A percentile compares a stretch with the other conserved stretches of the same genome.
These are phyloP conservation scores for Actinomortierella ambigua DNA, from an alignment of 371 early-diverging fungal species.

Conservation along the genomic window DNA sequence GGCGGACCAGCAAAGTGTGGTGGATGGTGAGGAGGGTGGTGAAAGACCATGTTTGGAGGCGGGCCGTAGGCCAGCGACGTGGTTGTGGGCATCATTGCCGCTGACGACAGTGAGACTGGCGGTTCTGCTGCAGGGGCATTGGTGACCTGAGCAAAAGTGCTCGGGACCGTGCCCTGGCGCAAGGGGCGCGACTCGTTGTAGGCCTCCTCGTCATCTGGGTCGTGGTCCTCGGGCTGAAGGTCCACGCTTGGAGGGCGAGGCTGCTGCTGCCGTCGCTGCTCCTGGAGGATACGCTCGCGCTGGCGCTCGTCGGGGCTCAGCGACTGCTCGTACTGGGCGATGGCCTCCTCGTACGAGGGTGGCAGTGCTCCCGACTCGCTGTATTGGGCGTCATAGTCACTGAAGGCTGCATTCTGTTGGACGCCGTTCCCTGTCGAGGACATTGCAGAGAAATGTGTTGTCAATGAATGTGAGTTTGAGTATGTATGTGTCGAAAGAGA, in stretches of 20 bases:
- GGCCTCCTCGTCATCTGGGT: constrained; percentile 24
- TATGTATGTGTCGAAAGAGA: too few relatives aligned
- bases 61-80: too few relatives aligned
- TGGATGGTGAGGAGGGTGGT: background rate
- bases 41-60: background rate
- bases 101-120: too few relatives aligned
- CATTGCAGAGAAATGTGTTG: too few relatives aligned
- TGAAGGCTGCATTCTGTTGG: too few relatives aligned
- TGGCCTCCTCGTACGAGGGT: constrained; percentile 45
- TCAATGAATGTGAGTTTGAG: too few relatives aligned
- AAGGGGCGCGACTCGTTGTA: constrained; percentile 18
- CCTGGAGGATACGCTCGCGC: background rate
- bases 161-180: too few relatives aligned
- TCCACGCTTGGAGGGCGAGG: background rate
- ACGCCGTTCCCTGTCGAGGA: too few relatives aligned
- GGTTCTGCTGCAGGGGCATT: too few relatives aligned
- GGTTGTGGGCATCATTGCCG: too few relatives aligned
- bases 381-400: too few relatives aligned
- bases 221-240: background rate
- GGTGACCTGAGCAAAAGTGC: too few relatives aligned
- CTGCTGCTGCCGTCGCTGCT: constrained; percentile 17
- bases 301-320: background rate
- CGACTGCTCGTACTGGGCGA: constrained; percentile 1
- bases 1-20: background rate
- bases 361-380: constrained; percentile 5